These are phyloP conservation scores for Endocarpon pusillum DNA, from an alignment of 495 filamentous ascomycete genomes.

Conservation along the genomic window DNA sequence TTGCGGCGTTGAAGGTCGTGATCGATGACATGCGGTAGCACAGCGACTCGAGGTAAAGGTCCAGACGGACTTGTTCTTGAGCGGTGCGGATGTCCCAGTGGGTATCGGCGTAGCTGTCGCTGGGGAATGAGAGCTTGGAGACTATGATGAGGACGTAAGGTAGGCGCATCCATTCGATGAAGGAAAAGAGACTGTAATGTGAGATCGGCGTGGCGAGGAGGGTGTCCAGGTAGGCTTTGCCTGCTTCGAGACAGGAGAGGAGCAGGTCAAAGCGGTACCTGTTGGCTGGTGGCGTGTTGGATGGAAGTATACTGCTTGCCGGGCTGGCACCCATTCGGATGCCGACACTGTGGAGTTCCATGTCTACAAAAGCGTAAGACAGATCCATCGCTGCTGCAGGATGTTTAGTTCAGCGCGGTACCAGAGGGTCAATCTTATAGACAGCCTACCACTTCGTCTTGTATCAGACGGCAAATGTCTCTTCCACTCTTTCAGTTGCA, in stretches of 20 bases:
- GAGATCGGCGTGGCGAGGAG: background rate
- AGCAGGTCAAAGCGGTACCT: background rate
- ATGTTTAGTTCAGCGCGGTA: background rate
- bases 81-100: too few relatives aligned
- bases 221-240: conserved; percentile 3
- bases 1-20: too few relatives aligned
- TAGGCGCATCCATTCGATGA: background rate
- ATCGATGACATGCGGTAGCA: too few relatives aligned
- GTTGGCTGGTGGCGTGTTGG: background rate
- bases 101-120: too few relatives aligned
- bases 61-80: too few relatives aligned
- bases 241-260: conserved; percentile 2
- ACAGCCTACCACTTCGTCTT: too few relatives aligned
- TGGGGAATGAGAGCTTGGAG: too few relatives aligned
- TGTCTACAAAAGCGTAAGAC: conserved; percentile 1
- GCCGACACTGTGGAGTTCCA: conserved; percentile 3
- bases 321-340: background rate
- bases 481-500: too few relatives aligned
- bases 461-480: too few relatives aligned
- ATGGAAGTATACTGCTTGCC: background rate
- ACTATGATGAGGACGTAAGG: too few relatives aligned
- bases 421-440: too few relatives aligned
- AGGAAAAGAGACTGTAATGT: background rate
- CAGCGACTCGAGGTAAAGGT: too few relatives aligned
- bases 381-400: background rate